These are phyloP conservation scores for Hypoxylon sp. DNA, from an alignment of 2,329 filamentous ascomycete species.

Conservation along the genomic window DNA sequence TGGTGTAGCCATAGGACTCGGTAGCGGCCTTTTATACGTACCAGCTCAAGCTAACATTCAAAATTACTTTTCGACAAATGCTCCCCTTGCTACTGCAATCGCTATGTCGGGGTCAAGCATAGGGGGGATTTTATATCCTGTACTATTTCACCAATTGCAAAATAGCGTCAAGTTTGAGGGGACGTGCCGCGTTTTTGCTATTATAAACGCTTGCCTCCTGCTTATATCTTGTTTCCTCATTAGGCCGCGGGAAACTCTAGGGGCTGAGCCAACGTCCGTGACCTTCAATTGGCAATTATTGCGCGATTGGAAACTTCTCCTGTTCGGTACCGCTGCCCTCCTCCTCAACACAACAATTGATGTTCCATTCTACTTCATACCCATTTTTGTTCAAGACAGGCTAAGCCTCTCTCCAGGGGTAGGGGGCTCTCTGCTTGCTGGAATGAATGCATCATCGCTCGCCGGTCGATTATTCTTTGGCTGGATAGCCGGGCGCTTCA, in stretches of 20 bases:
- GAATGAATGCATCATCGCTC: slow-evolving; percentile 55
- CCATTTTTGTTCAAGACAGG: slow-evolving; percentile 33
- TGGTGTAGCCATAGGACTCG: slow-evolving; percentile 36
- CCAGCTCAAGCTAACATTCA: slow-evolving; percentile 39
- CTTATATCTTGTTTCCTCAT: slow-evolving; percentile 43
- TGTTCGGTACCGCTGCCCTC: slow-evolving; percentile 49
- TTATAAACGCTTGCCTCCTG: slow-evolving; percentile 53
- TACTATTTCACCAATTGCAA: slow-evolving; percentile 60
- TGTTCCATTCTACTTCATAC: slow-evolving; percentile 55
- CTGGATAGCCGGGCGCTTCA: slow-evolving; percentile 51
- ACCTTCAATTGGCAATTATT: slow-evolving; percentile 30
- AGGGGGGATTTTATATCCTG: slow-evolving; percentile 48
- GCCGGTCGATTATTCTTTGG: slow-evolving; percentile 55
- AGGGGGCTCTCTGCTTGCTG: slow-evolving; percentile 49
- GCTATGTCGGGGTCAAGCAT: slow-evolving; percentile 41
- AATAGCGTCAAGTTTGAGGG: slow-evolving; percentile 64
- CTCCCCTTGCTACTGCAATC: slow-evolving; percentile 33
- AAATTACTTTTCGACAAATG: slow-evolving; percentile 28
- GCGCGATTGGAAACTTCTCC: slow-evolving; percentile 48
- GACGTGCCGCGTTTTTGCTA: slow-evolving; percentile 60
- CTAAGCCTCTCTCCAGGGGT: slow-evolving; percentile 6
- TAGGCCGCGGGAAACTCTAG: slow-evolving; percentile 1
- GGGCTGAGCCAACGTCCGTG: not conserved
- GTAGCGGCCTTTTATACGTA: slow-evolving; percentile 38
- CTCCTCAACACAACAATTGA: slow-evolving; percentile 54